Evolutionary conservation across 2,329 filamentous ascomycete genomes (phyloP).

Genomic region (Cercospora zeina): DNA sequence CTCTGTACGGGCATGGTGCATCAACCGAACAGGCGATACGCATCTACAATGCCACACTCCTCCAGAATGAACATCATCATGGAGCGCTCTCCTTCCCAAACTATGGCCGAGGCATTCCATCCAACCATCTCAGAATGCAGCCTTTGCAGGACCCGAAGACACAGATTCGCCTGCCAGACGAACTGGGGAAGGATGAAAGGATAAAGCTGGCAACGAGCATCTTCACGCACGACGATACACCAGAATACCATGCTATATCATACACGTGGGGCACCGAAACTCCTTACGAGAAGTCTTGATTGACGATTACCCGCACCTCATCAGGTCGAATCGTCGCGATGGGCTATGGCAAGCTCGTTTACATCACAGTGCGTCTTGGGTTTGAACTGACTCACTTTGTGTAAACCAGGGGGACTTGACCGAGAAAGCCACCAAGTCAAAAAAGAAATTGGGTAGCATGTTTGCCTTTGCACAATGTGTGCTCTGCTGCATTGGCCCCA

Average conservation of each 20-base stretch:
- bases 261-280: neutral
- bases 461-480: neutral
- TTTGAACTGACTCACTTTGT: neutral
- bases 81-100: no score
- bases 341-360: neutral
- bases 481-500: neutral
- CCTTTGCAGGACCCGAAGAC: neutral
- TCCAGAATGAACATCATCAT: no score
- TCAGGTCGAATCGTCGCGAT: neutral
- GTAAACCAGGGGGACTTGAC: neutral
- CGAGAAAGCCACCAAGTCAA: neutral
- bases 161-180: neutral
- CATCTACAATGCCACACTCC: no score
- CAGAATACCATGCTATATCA: neutral
- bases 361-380: neutral
- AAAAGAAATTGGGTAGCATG: neutral
- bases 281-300: neutral
- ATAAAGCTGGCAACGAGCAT: neutral
- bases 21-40: no score
- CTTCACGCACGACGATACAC: neutral
- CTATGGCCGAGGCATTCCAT: no score
- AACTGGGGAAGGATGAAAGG: neutral
- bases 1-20: no score
- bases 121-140: neutral
- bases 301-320: neutral